These are phyloP conservation scores for Pythium phragmitis DNA, from an alignment of 352 stramenopile species.

Conservation along the genomic window DNA sequence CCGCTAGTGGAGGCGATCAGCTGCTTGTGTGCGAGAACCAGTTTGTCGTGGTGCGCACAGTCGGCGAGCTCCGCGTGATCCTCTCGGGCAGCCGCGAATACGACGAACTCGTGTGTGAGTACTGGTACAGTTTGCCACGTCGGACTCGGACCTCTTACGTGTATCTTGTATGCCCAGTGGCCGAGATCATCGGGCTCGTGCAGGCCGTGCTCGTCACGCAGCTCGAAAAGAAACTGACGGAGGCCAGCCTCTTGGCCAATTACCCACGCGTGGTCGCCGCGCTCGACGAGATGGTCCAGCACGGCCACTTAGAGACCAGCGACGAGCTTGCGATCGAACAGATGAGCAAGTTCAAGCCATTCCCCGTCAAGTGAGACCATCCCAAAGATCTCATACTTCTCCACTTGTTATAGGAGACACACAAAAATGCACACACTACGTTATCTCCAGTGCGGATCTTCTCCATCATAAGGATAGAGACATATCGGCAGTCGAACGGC, in stretches of 20 bases:
- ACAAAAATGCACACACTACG: constrained; percentile 9
- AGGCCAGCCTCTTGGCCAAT: constrained; percentile 50
- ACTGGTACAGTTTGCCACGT: neutral
- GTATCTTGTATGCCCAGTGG: constrained; percentile 33
- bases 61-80: constrained; percentile 61
- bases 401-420: neutral
- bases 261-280: constrained; percentile 66
- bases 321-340: constrained; percentile 57
- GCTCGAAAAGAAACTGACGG: constrained; percentile 71
- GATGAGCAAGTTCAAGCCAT: constrained; percentile 51
- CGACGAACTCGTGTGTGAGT: constrained; percentile 69
- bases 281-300: constrained; percentile 69
- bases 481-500: neutral
- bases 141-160: neutral
- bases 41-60: constrained; percentile 54
- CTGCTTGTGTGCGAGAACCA: constrained; percentile 55
- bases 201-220: constrained; percentile 51
- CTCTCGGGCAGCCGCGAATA: constrained; percentile 64
- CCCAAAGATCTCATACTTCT: neutral
- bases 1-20: constrained; percentile 31
- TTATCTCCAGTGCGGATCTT: too few species aligned
- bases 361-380: constrained; percentile 34
- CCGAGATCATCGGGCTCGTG: constrained; percentile 53
- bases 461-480: neutral
- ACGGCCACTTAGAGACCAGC: constrained; percentile 48